Evolutionary conservation across 805 yeast species (phyloP), one percentile per base, ranked within the genome.

Genomic region (Jamesozyma lodderae): DNA sequence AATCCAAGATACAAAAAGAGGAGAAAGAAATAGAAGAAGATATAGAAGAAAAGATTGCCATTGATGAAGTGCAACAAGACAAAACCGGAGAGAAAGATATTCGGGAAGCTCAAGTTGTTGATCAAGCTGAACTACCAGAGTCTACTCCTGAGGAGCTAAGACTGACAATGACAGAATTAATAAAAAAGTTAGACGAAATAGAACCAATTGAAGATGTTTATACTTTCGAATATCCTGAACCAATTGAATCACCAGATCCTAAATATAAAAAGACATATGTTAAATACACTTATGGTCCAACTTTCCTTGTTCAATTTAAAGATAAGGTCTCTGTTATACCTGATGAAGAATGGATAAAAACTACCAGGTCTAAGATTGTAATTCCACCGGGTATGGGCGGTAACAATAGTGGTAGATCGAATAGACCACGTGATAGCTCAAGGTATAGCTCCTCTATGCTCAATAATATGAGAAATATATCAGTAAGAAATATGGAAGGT

Each of bases 271-370:
- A 44, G 26, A 46, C 39, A 20, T 42, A 42, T 25, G 47, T 54
- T 23, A 55, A 59, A 46, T 67, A 69, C 53, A 70, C 79, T 49
- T 90, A 92, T 59, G 94, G 87, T 55, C 84, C 90, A 18, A 73
- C 68, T 28, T 90, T 90, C 66, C 69, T 90, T 57, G 57, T 77
- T 28, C 95, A 85, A 63, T 88, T 90, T 67, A 75, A 73, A 43
- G 68, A 70, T 20, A 68, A 69, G 27, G 70, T 83, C 35, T 35
- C 28, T 13, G 76, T 70, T 49, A 67, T 70, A 23, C 69, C 75
- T 26, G 92, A 82, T 57, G 70, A 69, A n/a, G 77, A 71, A 40
- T 82, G 83, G 77, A 53, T 56, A 15, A 38, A 42, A 30, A 38
- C 45, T 14, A 48, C 55, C 9, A 52, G 52, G 16, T 52, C 63